Base-by-base conservation (phyloP, 805 yeast species). In the Yarrowia deformans region DNA sequence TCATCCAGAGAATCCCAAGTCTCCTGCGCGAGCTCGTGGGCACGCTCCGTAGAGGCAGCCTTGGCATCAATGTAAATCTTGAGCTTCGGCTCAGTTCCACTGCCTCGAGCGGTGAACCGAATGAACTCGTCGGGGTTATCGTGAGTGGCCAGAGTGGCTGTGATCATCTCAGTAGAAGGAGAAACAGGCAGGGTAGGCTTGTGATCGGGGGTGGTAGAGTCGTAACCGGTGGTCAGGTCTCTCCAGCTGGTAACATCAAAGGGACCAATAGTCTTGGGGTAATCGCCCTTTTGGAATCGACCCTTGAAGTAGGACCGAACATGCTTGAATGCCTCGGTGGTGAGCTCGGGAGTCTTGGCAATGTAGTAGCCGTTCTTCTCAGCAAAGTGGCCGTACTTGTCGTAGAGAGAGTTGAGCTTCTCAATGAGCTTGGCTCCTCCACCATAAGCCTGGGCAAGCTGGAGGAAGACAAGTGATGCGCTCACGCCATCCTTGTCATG, bases 11-110 rank as follows among this genome's bases (percentile, higher is more conserved):
- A 74, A 10, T 80, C 76, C 98, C 98, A 94, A 9, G 91, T 89
- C 23, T 80, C 77, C 18, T 78, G 78, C 0, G 97, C 94, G 9
- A 88, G 74, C 0, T 52, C 70, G 0, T 73, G 70, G 0, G 97
- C 90, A 3, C 77, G 75, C 0, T 70, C 74, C 54, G 84, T 90
- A 9, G 80, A 77, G 0, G 71, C 63, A 0, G 91, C 83, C 50
- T 78, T 78, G 0, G 96, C 95, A 76, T 94, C 99, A 42, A 94
- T 88, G 79, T 94, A 94, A 0, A 94, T 90, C 77, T 94, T 94
- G 72, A 94, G 81, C 77, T 94, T 94, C 2, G 98, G 98, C 77
- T 94, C 99, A 0, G 99, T 94, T 12, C 99, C 99, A 3, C 97
- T 91, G 0, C 98, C 98, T 67, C 99, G 84, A 63, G 91, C 87